phyloP scores from a whole-genome alignment of 2,329 filamentous ascomycete genomes.

The Elsinoe arachidis region DNA sequence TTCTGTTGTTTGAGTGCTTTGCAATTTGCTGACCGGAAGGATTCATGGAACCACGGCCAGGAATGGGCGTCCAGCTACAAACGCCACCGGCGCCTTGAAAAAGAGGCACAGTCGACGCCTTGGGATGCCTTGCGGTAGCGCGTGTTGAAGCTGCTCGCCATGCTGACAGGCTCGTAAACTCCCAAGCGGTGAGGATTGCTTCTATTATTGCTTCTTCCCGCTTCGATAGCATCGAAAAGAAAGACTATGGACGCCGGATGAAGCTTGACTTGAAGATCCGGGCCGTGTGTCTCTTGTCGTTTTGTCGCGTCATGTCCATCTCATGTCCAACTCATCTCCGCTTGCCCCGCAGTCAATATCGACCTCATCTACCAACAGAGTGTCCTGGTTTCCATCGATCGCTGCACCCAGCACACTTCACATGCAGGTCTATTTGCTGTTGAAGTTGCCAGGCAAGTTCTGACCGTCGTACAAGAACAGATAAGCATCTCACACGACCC shows the following conservation, averaged over 20 bases:
- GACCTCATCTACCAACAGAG: neutral
- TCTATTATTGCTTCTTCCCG: conserved; percentile 1
- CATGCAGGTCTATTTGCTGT: neutral
- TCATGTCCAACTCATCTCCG: neutral
- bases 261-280: conserved; percentile 1
- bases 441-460: neutral
- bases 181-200: neutral
- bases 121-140: neutral
- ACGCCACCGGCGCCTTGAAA: neutral
- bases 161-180: neutral
- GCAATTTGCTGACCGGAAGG: neutral
- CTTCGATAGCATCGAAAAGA: neutral
- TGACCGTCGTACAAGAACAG: neutral
- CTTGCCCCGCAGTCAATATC: neutral
- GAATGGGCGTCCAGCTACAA: neutral
- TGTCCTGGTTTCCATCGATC: too few species aligned
- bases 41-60: neutral
- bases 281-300: neutral
- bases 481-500: neutral
- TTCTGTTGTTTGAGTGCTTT: neutral
- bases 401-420: neutral
- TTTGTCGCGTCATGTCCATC: too few species aligned
- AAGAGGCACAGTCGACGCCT: neutral
- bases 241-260: neutral
- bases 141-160: too few species aligned